Conservation (phyloP, 805 yeast species). For the Candida bentonensis region DNA sequence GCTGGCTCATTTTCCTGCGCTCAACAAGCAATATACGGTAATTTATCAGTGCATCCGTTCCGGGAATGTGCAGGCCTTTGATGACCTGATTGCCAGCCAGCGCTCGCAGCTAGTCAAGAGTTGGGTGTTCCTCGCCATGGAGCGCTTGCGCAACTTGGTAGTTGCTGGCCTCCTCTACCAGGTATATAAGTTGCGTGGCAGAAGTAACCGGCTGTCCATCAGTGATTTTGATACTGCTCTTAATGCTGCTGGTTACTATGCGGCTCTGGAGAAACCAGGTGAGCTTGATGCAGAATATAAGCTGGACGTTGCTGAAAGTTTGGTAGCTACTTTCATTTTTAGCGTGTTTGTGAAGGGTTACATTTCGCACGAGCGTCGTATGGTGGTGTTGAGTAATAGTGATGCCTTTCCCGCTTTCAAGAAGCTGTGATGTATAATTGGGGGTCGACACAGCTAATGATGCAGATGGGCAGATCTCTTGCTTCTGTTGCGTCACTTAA, state of each 20-base stretch:
- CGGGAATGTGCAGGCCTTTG: conserved; percentile 6
- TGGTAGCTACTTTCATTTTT: conserved; percentile 50
- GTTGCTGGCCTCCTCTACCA: neutral
- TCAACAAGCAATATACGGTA: conserved; percentile 11
- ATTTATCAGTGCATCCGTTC: neutral
- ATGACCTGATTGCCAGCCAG: conserved; percentile 4
- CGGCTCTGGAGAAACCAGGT: conserved; percentile 3
- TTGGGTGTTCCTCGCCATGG: neutral
- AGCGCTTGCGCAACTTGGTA: neutral
- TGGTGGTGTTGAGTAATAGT: conserved; percentile 61
- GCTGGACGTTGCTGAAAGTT: conserved; percentile 51
- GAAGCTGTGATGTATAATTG: no score
- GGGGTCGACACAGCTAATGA: no score
- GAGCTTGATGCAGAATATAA: conserved; percentile 9
- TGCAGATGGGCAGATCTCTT: no score
- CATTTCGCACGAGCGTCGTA: conserved; percentile 58
- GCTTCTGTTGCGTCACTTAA: no score
- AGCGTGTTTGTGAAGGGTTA: conserved; percentile 61
- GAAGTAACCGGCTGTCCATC: neutral
- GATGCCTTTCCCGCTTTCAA: conserved; percentile 51
- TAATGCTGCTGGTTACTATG: conserved; percentile 8
- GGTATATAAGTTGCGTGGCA: neutral
- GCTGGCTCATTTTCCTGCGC: conserved; percentile 6
- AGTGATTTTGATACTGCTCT: neutral
- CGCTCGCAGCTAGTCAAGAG: neutral